These are phyloP conservation scores for Claviceps maximensis DNA, from an alignment of 2,329 filamentous ascomycete genomes.

Conservation along the genomic window DNA sequence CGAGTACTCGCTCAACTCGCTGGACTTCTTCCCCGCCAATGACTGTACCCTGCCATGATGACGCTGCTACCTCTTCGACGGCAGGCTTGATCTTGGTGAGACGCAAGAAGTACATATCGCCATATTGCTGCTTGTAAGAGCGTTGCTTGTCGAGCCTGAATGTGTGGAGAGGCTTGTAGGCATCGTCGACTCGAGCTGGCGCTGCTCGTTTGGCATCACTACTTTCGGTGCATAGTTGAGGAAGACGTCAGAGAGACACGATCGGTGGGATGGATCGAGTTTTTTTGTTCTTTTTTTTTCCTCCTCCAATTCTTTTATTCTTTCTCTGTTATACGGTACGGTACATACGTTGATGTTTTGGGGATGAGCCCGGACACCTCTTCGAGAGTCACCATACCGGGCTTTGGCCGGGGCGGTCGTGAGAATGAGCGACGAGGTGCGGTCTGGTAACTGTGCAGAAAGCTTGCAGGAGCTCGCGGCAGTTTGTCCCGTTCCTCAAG, in stretches of 20 bases:
- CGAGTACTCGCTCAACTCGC: constrained; percentile 75
- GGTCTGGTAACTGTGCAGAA: not conserved
- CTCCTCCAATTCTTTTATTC: too few species aligned
- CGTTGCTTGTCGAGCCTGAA: constrained; percentile 58
- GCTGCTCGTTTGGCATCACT: constrained; percentile 23
- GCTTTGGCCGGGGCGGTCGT: not conserved
- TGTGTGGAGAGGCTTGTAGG: constrained; percentile 62
- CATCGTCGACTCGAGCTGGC: constrained; percentile 38
- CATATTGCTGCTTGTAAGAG: constrained; percentile 89
- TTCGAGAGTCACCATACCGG: constrained; percentile 22
- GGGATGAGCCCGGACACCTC: constrained; percentile 21
- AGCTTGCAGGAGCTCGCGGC: not conserved
- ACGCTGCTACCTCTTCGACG: constrained; percentile 59
- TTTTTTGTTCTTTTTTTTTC: too few species aligned
- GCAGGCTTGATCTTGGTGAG: constrained; percentile 76
- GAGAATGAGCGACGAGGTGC: not conserved
- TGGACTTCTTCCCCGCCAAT: constrained; percentile 65
- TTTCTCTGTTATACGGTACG: too few species aligned
- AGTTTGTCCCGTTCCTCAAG: too few species aligned
- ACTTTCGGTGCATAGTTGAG: not conserved
- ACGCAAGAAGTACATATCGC: constrained; percentile 93
- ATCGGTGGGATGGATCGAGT: too few species aligned
- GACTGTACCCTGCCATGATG: constrained; percentile 65
- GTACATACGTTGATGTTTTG: constrained; percentile 20
- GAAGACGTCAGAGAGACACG: not conserved